phyloP scores from a whole-genome alignment of 768 basidiomycete genomes.

The Lentinula guzmanii region DNA sequence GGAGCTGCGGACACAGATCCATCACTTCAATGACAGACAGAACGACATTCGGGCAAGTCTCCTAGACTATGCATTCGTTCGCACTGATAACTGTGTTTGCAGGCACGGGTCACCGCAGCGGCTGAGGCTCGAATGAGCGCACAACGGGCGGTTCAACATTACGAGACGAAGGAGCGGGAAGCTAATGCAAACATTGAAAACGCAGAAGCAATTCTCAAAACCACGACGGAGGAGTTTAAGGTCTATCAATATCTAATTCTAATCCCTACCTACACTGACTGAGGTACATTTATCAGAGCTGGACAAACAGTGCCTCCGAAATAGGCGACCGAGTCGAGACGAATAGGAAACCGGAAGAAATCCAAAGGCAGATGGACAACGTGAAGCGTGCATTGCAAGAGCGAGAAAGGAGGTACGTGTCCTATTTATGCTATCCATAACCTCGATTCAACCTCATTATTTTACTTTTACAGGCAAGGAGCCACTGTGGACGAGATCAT shows the following conservation, averaged over 20 bases:
- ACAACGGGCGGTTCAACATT: background rate
- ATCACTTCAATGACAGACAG: slow-evolving; percentile 42
- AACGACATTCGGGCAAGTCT: slow-evolving; percentile 37
- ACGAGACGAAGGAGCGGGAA: slow-evolving; percentile 31
- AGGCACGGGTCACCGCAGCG: slow-evolving; percentile 48
- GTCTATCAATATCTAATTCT: slow-evolving; percentile 27
- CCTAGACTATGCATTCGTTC: background rate
- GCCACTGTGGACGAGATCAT: slow-evolving; percentile 75
- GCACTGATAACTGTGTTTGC: background rate
- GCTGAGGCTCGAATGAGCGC: slow-evolving; percentile 31
- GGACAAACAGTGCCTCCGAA: slow-evolving; percentile 58
- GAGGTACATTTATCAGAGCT: slow-evolving; percentile 33
- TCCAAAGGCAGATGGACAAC: slow-evolving; percentile 59
- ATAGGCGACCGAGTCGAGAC: slow-evolving; percentile 55
- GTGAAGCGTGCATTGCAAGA: slow-evolving; percentile 60
- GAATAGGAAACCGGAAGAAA: slow-evolving; percentile 47
- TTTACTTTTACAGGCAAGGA: slow-evolving; percentile 54
- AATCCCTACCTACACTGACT: background rate
- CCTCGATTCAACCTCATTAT: background rate
- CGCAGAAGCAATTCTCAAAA: slow-evolving; percentile 38
- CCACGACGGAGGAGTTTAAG: slow-evolving; percentile 56
- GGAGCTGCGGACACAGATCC: slow-evolving; percentile 40
- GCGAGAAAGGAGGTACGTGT: slow-evolving; percentile 53
- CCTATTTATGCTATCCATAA: background rate
- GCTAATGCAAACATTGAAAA: slow-evolving; percentile 22